Evolutionary conservation across 192 early-diverging fungal species (phyloP).

Genomic region (Spizellomyces sp.): DNA sequence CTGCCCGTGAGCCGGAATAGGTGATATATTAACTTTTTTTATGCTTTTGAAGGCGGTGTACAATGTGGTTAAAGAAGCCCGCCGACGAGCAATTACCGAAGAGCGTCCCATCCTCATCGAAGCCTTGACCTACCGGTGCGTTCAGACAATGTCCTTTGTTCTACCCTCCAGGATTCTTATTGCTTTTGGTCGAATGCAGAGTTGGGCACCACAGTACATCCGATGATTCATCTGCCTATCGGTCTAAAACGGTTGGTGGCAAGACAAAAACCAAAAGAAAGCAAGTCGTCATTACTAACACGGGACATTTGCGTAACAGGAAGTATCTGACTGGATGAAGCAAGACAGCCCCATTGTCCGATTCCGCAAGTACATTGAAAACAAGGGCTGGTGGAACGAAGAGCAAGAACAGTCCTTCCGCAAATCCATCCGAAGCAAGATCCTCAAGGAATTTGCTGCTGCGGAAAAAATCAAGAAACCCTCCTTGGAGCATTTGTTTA

Average conservation of each 20-base stretch:
- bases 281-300: too few species aligned
- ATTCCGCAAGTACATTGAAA: conserved; percentile 87
- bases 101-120: conserved; percentile 92
- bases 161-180: background rate
- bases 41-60: conserved; percentile 75
- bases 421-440: conserved; percentile 64
- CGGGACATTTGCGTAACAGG: conserved; percentile 36
- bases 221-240: conserved; percentile 95
- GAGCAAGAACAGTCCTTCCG: conserved; percentile 66
- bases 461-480: conserved; percentile 93
- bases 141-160: conserved; percentile 1
- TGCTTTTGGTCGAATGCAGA: conserved; percentile 15
- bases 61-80: conserved; percentile 83
- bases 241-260: conserved; percentile 64
- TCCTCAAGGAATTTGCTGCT: conserved; percentile 79
- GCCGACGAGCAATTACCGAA: conserved; percentile 78
- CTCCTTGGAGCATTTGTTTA: conserved; percentile 78
- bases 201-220: conserved; percentile 97
- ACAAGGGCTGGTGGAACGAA: conserved; percentile 81
- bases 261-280: too few species aligned
- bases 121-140: conserved; percentile 93
- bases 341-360: conserved; percentile 88
- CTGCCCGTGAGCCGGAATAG: conserved; percentile 2
- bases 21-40: background rate
- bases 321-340: conserved; percentile 86